These are phyloP conservation scores for Stachybotrys elegans DNA, from an alignment of 2,329 filamentous ascomycete species.

Conservation along the genomic window DNA sequence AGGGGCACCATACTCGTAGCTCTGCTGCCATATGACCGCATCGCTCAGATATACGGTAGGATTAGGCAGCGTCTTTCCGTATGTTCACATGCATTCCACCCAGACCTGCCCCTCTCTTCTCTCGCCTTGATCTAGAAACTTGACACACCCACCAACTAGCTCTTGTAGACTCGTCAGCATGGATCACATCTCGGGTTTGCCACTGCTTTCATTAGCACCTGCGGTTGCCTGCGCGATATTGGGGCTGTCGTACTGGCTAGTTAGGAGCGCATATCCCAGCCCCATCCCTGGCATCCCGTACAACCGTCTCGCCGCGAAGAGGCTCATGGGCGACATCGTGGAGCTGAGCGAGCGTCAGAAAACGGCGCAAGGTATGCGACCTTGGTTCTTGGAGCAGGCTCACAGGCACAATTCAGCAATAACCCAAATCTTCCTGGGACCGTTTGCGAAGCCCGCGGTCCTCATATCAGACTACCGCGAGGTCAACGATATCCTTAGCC, in stretches of 20 bases:
- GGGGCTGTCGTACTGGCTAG: background rate
- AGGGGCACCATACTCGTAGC: background rate
- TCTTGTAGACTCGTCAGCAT: background rate
- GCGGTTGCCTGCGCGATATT: background rate
- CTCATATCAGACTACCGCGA: slow-evolving; percentile 1
- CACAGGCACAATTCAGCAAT: slow-evolving; percentile 1
- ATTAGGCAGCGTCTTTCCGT: background rate
- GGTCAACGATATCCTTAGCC: background rate
- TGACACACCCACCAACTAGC: background rate
- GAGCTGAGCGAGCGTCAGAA: background rate
- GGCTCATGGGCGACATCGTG: slow-evolving; percentile 3
- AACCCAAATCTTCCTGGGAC: slow-evolving; percentile 1
- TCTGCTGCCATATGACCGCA: background rate
- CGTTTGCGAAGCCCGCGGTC: background rate
- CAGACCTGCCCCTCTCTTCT: no score
- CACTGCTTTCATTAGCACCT: background rate
- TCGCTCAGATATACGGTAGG: background rate
- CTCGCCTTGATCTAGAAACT: background rate
- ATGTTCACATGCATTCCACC: background rate
- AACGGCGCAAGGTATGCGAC: background rate
- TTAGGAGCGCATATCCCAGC: background rate
- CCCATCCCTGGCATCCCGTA: slow-evolving; percentile 4
- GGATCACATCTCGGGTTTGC: background rate
- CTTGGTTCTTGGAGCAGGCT: background rate
- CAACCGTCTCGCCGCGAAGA: background rate